phyloP scores from a whole-genome alignment of 306 rosid genomes.

The Quercus parvula region DNA sequence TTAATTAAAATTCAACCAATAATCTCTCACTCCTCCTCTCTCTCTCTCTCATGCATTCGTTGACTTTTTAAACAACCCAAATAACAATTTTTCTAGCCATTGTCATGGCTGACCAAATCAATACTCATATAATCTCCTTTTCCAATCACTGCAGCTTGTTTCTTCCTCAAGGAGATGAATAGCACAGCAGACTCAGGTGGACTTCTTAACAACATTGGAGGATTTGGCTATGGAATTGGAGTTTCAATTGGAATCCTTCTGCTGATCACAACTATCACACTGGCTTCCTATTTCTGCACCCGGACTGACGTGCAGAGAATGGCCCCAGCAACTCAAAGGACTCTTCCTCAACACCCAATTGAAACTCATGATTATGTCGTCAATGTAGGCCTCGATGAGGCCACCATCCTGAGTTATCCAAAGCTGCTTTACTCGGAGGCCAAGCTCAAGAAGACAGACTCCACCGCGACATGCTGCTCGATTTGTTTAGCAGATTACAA shows the following conservation, averaged over 20 bases:
- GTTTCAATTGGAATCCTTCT: slow-evolving; percentile 78
- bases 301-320: slow-evolving; percentile 23
- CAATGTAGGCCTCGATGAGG: slow-evolving; percentile 72
- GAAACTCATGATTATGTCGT: slow-evolving; percentile 41
- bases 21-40: not conserved
- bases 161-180: slow-evolving; percentile 37
- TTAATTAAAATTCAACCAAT: slow-evolving; percentile 29
- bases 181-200: slow-evolving; percentile 42
- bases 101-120: slow-evolving; percentile 30
- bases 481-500: slow-evolving; percentile 82
- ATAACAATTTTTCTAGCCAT: slow-evolving; percentile 18
- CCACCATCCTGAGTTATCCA: slow-evolving; percentile 61
- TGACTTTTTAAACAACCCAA: slow-evolving; percentile 48
- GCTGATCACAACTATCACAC: slow-evolving; percentile 78
- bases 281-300: slow-evolving; percentile 83
- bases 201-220: slow-evolving; percentile 52
- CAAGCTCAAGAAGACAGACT: slow-evolving; percentile 40
- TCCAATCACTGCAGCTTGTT: not conserved
- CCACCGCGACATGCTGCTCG: slow-evolving; percentile 66
- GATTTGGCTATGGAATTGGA: slow-evolving; percentile 85
- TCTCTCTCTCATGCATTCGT: slow-evolving; percentile 28
- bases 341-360: not conserved
- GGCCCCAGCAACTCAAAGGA: slow-evolving; percentile 15
- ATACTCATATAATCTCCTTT: slow-evolving; percentile 3
- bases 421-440: slow-evolving; percentile 69